A percentile compares a stretch with the other conserved stretches of the same genome.
Conservation (phyloP, 352 stramenopile species). For the Phytophthora megakarya region DNA sequence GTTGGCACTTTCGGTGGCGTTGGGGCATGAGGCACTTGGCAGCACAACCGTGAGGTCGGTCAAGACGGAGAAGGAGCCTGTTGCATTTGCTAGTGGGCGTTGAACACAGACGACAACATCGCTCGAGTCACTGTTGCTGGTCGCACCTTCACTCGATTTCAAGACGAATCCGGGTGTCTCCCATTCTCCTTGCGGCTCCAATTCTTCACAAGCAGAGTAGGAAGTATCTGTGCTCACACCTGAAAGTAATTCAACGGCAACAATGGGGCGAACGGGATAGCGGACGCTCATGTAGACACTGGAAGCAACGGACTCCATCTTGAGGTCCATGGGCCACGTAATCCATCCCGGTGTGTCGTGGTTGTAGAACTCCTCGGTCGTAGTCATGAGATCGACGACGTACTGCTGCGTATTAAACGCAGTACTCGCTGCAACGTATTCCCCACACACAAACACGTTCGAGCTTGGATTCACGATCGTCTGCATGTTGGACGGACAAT, state of each 20-base stretch:
- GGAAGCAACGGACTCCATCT: conserved; percentile 15
- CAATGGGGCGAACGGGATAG: conserved; percentile 42
- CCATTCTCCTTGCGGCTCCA: conserved; percentile 26
- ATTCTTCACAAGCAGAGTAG: conserved; percentile 31
- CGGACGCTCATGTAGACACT: conserved; percentile 45
- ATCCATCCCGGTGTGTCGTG: conserved; percentile 49
- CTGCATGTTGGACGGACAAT: conserved; percentile 34
- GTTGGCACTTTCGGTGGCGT: conserved; percentile 2
- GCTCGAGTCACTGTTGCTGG: conserved; percentile 21
- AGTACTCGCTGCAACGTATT: conserved; percentile 21
- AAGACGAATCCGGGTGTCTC: conserved; percentile 29
- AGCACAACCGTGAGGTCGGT: conserved; percentile 30
- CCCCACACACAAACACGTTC: conserved; percentile 38
- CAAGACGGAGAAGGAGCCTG: conserved; percentile 24
- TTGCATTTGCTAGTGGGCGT: conserved; percentile 21
- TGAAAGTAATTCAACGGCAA: conserved; percentile 38
- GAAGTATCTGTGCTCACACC: conserved; percentile 22
- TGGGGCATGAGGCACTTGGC: conserved; percentile 22
- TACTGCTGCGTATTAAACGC: conserved; percentile 40
- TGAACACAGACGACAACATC: conserved; percentile 38
- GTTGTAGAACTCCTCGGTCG: conserved; percentile 50
- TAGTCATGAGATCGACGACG: conserved; percentile 52
- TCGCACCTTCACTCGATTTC: conserved; percentile 24
- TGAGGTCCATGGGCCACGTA: conserved; percentile 39
- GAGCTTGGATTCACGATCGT: conserved; percentile 25